Conservation (phyloP, 805 yeast species). For the Pichia scutulata region DNA sequence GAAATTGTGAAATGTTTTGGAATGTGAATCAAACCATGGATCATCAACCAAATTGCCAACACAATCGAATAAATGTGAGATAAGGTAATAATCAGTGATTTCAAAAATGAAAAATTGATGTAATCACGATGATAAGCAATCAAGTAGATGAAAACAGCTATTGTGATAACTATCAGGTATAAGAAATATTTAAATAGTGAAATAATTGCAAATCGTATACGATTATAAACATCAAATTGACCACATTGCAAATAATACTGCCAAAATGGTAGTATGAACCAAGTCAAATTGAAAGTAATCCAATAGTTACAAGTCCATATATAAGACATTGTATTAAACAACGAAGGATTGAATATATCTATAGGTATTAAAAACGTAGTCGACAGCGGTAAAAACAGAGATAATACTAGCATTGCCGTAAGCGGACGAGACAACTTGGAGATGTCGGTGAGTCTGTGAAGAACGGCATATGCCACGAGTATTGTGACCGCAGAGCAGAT, state of each 20-base stretch:
- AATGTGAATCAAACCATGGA: slow-evolving; percentile 66
- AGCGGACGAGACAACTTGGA: background rate
- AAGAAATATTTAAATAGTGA: slow-evolving; percentile 55
- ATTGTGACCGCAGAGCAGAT: background rate
- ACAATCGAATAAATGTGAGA: slow-evolving; percentile 72
- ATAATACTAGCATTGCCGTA: slow-evolving; percentile 25
- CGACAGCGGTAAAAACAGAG: slow-evolving; percentile 69
- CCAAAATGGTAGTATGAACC: slow-evolving; percentile 65
- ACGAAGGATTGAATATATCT: slow-evolving; percentile 51
- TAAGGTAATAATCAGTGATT: slow-evolving; percentile 62
- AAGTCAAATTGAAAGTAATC: slow-evolving; percentile 71
- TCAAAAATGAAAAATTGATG: slow-evolving; percentile 40
- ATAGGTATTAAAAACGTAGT: slow-evolving; percentile 67
- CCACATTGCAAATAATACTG: slow-evolving; percentile 74
- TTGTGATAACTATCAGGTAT: slow-evolving; percentile 43
- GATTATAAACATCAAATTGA: slow-evolving; percentile 38
- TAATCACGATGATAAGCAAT: slow-evolving; percentile 30
- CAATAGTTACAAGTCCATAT: slow-evolving; percentile 75
- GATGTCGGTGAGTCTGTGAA: background rate
- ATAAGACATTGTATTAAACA: slow-evolving; percentile 14
- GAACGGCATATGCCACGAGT: background rate
- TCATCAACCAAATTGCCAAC: slow-evolving; percentile 75
- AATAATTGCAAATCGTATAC: slow-evolving; percentile 49
- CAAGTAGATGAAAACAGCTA: slow-evolving; percentile 52
- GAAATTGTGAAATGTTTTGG: slow-evolving; percentile 38